A percentile compares a stretch with the other conserved stretches of the same genome.
Conservation (phyloP, 495 filamentous ascomycete genomes). For the Penicillium ochrochloron region DNA sequence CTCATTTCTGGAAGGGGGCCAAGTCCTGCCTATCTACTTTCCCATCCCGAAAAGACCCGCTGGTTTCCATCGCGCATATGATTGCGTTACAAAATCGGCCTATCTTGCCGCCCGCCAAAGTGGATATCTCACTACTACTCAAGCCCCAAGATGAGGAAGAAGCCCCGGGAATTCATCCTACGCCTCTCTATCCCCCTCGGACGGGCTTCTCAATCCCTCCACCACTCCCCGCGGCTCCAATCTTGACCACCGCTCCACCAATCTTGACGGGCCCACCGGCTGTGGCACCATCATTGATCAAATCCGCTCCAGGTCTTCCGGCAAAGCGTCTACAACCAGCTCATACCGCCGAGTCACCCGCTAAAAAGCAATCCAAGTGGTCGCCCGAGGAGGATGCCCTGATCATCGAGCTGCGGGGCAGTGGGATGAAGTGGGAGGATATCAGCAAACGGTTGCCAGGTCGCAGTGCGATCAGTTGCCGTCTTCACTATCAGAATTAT, state of each 20-base stretch:
- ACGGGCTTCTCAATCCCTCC: constrained; percentile 52
- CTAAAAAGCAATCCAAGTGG: constrained; percentile 97
- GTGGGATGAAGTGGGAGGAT: constrained; percentile 98
- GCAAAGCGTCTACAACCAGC: constrained; percentile 57
- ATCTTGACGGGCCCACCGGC: constrained; percentile 32
- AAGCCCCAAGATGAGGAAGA: constrained; percentile 82
- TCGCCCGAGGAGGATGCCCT: constrained; percentile 85
- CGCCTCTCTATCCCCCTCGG: constrained; percentile 54
- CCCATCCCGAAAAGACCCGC: constrained; percentile 12
- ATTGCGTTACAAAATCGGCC: constrained; percentile 55
- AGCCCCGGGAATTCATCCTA: constrained; percentile 56
- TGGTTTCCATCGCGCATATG: constrained; percentile 50
- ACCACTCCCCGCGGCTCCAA: constrained; percentile 35
- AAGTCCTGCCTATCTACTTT: constrained; percentile 11
- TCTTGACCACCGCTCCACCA: constrained; percentile 23
- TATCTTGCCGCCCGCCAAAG: constrained; percentile 65
- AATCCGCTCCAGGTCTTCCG: constrained; percentile 39
- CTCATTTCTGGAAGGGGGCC: constrained; percentile 8
- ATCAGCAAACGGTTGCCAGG: constrained; percentile 89
- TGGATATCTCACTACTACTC: constrained; percentile 88
- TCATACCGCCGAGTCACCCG: constrained; percentile 68
- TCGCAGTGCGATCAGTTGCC: constrained; percentile 89
- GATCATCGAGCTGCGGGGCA: constrained; percentile 86
- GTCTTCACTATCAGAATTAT: constrained; percentile 97
- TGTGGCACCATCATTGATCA: constrained; percentile 38